A percentile compares a stretch with the other conserved stretches of the same genome.
Evolutionary conservation across 2,329 filamentous ascomycete genomes (phyloP).

Genomic region (Nannizziopsis barbatae): DNA sequence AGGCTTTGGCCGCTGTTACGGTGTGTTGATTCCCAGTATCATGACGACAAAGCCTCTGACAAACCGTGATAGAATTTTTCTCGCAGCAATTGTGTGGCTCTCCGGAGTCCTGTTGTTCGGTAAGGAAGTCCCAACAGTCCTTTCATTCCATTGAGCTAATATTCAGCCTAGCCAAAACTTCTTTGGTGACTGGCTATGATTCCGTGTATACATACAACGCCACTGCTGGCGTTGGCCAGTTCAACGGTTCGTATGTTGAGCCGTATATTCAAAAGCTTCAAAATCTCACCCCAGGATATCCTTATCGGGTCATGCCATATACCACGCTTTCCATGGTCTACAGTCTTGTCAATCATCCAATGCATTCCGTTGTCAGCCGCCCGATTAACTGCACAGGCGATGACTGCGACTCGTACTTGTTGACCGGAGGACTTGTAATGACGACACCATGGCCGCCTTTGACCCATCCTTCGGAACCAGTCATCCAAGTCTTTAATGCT

Average conservation of each 20-base stretch:
- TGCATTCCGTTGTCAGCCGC: not conserved
- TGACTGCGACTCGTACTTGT: slow-evolving; percentile 1
- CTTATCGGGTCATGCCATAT: slow-evolving; percentile 4
- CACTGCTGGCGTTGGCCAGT: slow-evolving; percentile 2
- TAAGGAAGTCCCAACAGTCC: not conserved
- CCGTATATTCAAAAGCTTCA: slow-evolving; percentile 5
- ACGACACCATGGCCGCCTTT: slow-evolving; percentile 3
- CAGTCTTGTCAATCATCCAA: not conserved
- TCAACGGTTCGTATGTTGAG: slow-evolving; percentile 1
- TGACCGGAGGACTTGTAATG: slow-evolving; percentile 1
- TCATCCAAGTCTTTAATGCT: slow-evolving; percentile 2
- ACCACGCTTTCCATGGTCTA: not conserved
- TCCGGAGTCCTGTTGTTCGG: slow-evolving; percentile 3
- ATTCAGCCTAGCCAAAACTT: not conserved
- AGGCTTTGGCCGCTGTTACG: slow-evolving; percentile 1
- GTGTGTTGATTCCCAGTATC: not conserved
- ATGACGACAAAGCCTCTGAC: not conserved
- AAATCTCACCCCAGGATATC: not conserved
- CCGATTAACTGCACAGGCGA: not conserved
- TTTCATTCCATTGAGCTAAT: not conserved
- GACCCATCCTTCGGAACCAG: not conserved
- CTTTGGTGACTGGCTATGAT: not conserved
- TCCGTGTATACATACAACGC: slow-evolving; percentile 1
- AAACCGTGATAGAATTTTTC: not conserved
- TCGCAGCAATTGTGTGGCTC: not conserved